A percentile compares a stretch with the other conserved stretches of the same genome.
These are phyloP conservation scores for Macrolepiota albuminosa DNA, from an alignment of 768 basidiomycete species.

Conservation along the genomic window DNA sequence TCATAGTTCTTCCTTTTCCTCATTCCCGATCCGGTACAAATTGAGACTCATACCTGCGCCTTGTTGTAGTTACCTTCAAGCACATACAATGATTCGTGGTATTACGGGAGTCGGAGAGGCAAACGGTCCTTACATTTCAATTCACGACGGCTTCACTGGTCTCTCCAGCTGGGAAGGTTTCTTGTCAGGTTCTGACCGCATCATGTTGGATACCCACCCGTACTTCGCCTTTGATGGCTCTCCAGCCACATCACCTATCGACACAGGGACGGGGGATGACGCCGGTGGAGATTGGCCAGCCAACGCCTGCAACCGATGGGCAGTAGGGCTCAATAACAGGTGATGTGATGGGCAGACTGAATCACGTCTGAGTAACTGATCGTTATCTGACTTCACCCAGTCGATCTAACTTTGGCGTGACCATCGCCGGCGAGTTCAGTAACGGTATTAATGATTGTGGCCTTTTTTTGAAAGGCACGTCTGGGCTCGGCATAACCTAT, in stretches of 20 bases:
- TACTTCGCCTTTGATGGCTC: slow-evolving; percentile 45
- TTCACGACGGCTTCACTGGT: slow-evolving; percentile 45
- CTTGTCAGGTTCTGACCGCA: slow-evolving; percentile 33
- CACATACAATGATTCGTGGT: slow-evolving; percentile 59
- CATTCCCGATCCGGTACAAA: slow-evolving; percentile 18
- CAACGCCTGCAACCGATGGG: slow-evolving; percentile 51
- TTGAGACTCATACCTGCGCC: neutral
- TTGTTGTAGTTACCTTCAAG: slow-evolving; percentile 44
- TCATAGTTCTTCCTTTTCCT: slow-evolving; percentile 29
- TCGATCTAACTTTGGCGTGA: slow-evolving; percentile 51
- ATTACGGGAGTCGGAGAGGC: slow-evolving; percentile 74
- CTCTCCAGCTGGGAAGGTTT: slow-evolving; percentile 29
- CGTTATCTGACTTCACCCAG: slow-evolving; percentile 5
- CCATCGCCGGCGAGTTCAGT: slow-evolving; percentile 71
- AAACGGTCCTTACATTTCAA: slow-evolving; percentile 52
- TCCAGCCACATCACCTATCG: slow-evolving; percentile 26
- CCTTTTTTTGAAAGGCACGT: slow-evolving; percentile 17
- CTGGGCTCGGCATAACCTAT: slow-evolving; percentile 17
- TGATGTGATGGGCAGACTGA: slow-evolving; percentile 1
- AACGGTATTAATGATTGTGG: slow-evolving; percentile 59
- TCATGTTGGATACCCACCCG: slow-evolving; percentile 36
- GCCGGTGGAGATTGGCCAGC: slow-evolving; percentile 38
- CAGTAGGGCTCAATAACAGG: slow-evolving; percentile 21
- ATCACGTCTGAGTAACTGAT: slow-evolving; percentile 9
- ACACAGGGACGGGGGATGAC: slow-evolving; percentile 24